Evolutionary conservation across 371 early-diverging fungal species (phyloP).

Genomic region (Basidiobolus heterosporus): DNA sequence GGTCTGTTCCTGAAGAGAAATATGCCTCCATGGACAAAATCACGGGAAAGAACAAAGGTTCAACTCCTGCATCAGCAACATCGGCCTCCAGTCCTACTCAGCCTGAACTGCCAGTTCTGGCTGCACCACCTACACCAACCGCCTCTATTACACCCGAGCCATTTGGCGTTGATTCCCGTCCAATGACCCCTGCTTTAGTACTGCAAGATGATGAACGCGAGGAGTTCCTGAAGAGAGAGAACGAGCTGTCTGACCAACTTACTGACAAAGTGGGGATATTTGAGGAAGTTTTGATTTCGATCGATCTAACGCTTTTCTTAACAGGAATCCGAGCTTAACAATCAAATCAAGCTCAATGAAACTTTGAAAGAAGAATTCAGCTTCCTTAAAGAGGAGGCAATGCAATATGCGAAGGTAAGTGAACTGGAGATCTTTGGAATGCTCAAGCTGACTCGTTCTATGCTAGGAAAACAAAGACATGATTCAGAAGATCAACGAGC

Average conservation of each 20-base stretch:
- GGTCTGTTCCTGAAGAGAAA: constrained; percentile 46
- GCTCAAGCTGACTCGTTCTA: background rate
- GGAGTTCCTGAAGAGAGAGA: constrained; percentile 82
- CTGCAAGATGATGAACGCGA: constrained; percentile 81
- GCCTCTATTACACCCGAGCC: constrained; percentile 3
- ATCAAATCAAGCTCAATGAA: constrained; percentile 8
- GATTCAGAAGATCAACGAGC: constrained; percentile 43
- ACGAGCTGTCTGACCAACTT: constrained; percentile 78
- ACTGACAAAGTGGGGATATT: constrained; percentile 70
- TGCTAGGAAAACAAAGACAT: constrained; percentile 50
- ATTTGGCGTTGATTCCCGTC: constrained; percentile 30
- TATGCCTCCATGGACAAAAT: constrained; percentile 61
- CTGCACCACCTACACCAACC: constrained; percentile 10
- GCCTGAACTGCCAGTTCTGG: constrained; percentile 3
- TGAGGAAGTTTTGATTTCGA: constrained; percentile 9
- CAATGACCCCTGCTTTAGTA: constrained; percentile 57
- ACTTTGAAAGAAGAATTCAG: constrained; percentile 40
- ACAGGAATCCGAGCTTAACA: constrained; percentile 16
- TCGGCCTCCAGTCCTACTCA: constrained; percentile 5
- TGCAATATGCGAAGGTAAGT: constrained; percentile 10
- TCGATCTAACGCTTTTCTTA: background rate
- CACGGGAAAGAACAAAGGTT: constrained; percentile 22
- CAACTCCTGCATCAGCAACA: constrained; percentile 9
- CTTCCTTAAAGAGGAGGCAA: constrained; percentile 42
- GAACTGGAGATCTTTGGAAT: too few relatives aligned